Evolutionary conservation across 768 basidiomycete species (phyloP), one percentile per base, ranked within the genome.

Genomic region (Gelatoporia subvermispora): DNA sequence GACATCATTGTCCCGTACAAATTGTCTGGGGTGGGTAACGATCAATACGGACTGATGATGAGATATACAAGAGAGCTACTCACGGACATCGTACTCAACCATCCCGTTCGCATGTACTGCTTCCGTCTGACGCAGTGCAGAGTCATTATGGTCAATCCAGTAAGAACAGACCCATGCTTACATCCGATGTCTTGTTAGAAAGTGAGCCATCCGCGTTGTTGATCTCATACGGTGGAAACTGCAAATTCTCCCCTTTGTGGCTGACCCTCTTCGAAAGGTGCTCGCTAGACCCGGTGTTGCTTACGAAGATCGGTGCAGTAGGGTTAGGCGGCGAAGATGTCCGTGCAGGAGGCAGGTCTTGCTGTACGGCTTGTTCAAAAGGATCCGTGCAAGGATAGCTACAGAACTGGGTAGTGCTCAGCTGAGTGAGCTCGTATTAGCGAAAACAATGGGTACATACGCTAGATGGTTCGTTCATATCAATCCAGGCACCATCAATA

Each of bases 1-100:
- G 81, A 82, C 85, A 85, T 85, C 81, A 85, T 82, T 3, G 77
- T 78, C 1, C 84, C 84, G 60, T 77, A 87, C 7, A 87, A 61
- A 48, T 85, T 86, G 67, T 85, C 66, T 69, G 49, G 7, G 2
- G 22, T 8, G 11, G 3, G 13, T 21, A 16, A 35, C 18, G 20
- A 17, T 21, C 5, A 17, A 44, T 11, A 25, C 17, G 28, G 28
- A 31, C 7, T 7, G 7, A 31, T 31, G 28, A 5, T 31, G 28
- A 31, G 28, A 31, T 13, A 7, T 31, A 17, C 25, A 16, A 52
- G 20, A 40, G 25, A 43, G 31, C 3, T 10, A 63, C 65, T 23
- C 47, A 66, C 68, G 82, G 0, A 73, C 73, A 53, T 83, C 74
- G 58, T 83, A 84, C 60, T 81, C 78, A 3, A 74, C 54, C 8